Base-by-base conservation (phyloP, 2,329 filamentous ascomycete genomes). In the Aphanocladium album region DNA sequence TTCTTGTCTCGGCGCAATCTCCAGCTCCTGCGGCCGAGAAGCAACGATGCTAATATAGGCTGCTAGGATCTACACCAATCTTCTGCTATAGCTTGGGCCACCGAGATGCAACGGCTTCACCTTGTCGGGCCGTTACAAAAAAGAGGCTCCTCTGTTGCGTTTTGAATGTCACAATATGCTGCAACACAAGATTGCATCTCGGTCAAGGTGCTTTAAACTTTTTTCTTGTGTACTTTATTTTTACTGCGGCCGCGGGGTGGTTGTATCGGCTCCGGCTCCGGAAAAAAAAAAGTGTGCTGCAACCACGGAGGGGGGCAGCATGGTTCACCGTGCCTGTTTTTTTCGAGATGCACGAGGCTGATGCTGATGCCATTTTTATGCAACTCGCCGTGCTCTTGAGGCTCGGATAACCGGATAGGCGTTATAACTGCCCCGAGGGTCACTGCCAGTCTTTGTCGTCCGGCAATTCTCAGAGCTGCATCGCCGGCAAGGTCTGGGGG, bases 1-100 rank as follows among this genome's bases (percentile, higher is more conserved):
- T 9, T 16, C 19, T 43, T 9, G 54, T 47, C 54, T 57, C 41
- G 43, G 43, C 41, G 41, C 30, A 57, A 57, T 57, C 43, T 57
- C 41, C 30, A 16, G 7, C 41, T 30, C 39, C 25, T 37, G 43
- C 25, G 47, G 4, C 17, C 5, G 47, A 19, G 5, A 51, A n/a
- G 47, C 47, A 51, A 51, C 47, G 17, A 35, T 51, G 47, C 47
- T 35, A 51, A 14, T 21, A 47, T 17, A 23, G 23, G 21, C 6
- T 14, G 21, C 25, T 21, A 17, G 39, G 39, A 47, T 35, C 54
- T 47, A 23, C 43, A 25, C 14, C 3, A 11, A 47, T 47, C 43
- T 12, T 16, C 5, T 17, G 41, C 17, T 21, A 25, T n/a, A 43
- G 21, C 30, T 9, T 30, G 9, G 23, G 25, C 14, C 27, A 47